Base-by-base conservation (phyloP, 176 grass and related monocot species). In the Aegilops bicornis region DNA sequence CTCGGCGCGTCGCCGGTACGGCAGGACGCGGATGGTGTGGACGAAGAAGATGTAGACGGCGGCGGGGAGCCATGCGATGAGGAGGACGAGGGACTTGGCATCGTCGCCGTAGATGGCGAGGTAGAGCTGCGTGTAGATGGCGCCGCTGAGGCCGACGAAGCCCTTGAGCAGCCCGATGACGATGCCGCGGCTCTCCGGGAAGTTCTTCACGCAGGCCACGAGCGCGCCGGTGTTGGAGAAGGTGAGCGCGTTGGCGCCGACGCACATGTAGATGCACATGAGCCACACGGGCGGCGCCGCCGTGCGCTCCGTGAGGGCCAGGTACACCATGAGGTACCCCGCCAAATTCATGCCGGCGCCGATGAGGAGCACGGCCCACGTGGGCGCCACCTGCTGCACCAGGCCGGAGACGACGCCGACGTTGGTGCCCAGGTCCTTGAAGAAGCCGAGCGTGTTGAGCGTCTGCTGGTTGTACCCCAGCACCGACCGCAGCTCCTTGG, bases 81-180 rank as follows among this genome's bases (percentile, higher is more conserved):
- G 87, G 10, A 92, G 87, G 7, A 92, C 83, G 10, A 92, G 87
- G 16, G 74, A 77, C 74, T 77, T 77, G 9, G 74, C 47, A 64
- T 88, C 47, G 36, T 13, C 69, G 47, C 92, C 86, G 68, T 97
- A 97, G 77, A 94, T 84, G 64, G 90, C 84, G 8, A 79, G 86
- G 86, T 95, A 95, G 60, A 98, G 87, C 82, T 98, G 93, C 79
- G 95, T 95, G 87, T 95, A 95, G 59, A 95, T 87, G 67, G 95
- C 95, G 23, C 95, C 95, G 79, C 93, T 95, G 69, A 98, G 90
- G 1, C 93, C 95, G 5, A 95, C 91, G 79, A 93, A 98, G 0
- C 93, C 93, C 83, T 95, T 98, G 59, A 98, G 91, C 2, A 98
- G 73, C 5, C 93, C 93, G 66, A 95, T 89, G 64, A 95, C 91